Conservation (phyloP, 805 yeast species). For the Starmerella roubikii region DNA sequence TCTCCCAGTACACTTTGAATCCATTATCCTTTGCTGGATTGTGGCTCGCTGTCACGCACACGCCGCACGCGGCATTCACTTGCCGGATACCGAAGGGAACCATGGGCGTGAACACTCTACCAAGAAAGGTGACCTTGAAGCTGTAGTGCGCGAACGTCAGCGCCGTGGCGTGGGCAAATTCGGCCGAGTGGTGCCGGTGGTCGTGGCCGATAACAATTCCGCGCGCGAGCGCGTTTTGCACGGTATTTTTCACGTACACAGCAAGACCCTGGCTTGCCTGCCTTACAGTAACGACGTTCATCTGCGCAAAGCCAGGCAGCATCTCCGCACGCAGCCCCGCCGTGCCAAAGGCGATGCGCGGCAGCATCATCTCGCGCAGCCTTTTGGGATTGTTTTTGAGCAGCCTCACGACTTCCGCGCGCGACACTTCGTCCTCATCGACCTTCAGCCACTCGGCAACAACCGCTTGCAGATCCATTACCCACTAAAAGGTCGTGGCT, state of each 20-base stretch:
- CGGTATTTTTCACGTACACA: conserved; percentile 23
- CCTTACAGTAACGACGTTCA: conserved; percentile 77
- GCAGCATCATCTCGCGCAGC: conserved; percentile 11
- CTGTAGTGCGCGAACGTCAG: conserved; percentile 58
- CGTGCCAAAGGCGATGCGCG: conserved; percentile 71
- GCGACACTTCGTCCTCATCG: conserved; percentile 8
- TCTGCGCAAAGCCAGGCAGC: conserved; percentile 81
- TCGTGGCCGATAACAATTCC: conserved; percentile 78
- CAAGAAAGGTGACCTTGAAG: conserved; percentile 43
- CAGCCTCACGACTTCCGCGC: conserved; percentile 5
- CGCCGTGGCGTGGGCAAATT: conserved; percentile 70
- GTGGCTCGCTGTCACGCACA: conserved; percentile 54
- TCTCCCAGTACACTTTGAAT: conserved; percentile 82
- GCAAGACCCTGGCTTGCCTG: conserved; percentile 57
- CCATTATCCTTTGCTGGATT: conserved; percentile 57
- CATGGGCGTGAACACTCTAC: conserved; percentile 64
- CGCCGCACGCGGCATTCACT: conserved; percentile 57
- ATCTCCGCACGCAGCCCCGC: conserved; percentile 80
- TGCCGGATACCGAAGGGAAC: conserved; percentile 77
- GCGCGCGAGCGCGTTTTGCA: conserved; percentile 24
- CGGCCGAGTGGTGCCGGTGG: conserved; percentile 67
- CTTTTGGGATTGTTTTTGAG: conserved; percentile 9
- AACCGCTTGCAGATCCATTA: neutral
- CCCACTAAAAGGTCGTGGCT: too few species aligned
- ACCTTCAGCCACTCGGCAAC: conserved; percentile 13